phyloP scores from a whole-genome alignment of 305 asterid species.

The Fraxinus angustifolia region DNA sequence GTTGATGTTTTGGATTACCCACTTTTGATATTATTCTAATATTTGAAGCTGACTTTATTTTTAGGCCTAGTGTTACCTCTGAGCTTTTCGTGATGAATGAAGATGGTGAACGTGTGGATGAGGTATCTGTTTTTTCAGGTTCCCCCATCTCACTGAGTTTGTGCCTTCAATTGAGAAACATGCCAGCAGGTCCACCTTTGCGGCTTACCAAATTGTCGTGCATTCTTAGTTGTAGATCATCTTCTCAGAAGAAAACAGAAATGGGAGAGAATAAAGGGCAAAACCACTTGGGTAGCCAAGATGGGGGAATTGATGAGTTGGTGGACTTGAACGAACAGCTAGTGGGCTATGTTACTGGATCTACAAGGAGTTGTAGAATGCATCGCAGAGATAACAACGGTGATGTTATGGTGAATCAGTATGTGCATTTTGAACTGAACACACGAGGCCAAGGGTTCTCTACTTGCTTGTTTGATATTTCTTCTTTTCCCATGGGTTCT shows the following conservation, averaged over 20 bases:
- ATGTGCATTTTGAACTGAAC: constrained; percentile 46
- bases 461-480: constrained; percentile 66
- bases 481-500: constrained; percentile 56
- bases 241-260: constrained; percentile 20
- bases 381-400: constrained; percentile 14
- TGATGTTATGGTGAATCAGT: constrained; percentile 35
- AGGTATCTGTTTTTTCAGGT: constrained; percentile 48
- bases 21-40: constrained; percentile 5
- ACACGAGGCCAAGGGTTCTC: constrained; percentile 71
- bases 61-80: constrained; percentile 60
- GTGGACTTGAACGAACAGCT: constrained; percentile 52
- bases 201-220: constrained; percentile 47
- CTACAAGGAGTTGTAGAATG: constrained; percentile 24
- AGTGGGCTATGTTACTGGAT: constrained; percentile 36
- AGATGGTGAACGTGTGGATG: constrained; percentile 46
- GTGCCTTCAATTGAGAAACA: constrained; percentile 63
- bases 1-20: not conserved
- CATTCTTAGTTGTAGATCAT: constrained; percentile 47
- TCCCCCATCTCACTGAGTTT: constrained; percentile 49
- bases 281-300: constrained; percentile 27
- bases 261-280: constrained; percentile 24
- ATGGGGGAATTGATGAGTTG: constrained; percentile 37
- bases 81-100: constrained; percentile 64
- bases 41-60: constrained; percentile 10
- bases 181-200: constrained; percentile 29